These are phyloP conservation scores for Fusarium nanum DNA, from an alignment of 2,329 filamentous ascomycete genomes.

Conservation along the genomic window DNA sequence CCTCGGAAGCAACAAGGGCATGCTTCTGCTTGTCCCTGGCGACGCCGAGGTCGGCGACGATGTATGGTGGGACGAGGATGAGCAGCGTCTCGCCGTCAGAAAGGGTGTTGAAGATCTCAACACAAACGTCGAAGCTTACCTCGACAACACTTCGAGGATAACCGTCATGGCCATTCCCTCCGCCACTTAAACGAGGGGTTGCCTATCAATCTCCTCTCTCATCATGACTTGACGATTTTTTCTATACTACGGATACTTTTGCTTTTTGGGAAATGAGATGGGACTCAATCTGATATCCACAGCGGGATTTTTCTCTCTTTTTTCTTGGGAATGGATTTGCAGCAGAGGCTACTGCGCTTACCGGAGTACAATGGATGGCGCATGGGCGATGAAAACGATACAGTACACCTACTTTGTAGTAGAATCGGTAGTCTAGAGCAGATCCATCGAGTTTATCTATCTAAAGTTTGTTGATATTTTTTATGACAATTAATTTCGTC, in stretches of 20 bases:
- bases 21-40: constrained; percentile 46
- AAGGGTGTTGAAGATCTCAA: constrained; percentile 33
- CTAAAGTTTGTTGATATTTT: constrained; percentile 22
- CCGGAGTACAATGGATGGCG: constrained; percentile 32
- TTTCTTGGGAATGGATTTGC: constrained; percentile 12
- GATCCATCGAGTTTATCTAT: constrained; percentile 24
- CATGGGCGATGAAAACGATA: constrained; percentile 17
- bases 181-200: constrained; percentile 31
- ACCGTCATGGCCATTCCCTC: constrained; percentile 40
- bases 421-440: constrained; percentile 25
- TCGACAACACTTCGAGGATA: constrained; percentile 41
- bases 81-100: constrained; percentile 38
- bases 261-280: constrained; percentile 11
- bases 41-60: constrained; percentile 46
- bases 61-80: constrained; percentile 42
- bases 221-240: constrained; percentile 25
- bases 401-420: neutral
- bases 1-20: constrained; percentile 44
- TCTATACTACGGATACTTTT: constrained; percentile 10
- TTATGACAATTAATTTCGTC: constrained; percentile 29
- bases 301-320: constrained; percentile 25
- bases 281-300: constrained; percentile 27
- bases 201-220: neutral
- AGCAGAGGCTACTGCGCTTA: constrained; percentile 19
- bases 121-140: constrained; percentile 35